Conservation (phyloP, 352 stramenopile species). For the Phytopythium sindhum region DNA sequence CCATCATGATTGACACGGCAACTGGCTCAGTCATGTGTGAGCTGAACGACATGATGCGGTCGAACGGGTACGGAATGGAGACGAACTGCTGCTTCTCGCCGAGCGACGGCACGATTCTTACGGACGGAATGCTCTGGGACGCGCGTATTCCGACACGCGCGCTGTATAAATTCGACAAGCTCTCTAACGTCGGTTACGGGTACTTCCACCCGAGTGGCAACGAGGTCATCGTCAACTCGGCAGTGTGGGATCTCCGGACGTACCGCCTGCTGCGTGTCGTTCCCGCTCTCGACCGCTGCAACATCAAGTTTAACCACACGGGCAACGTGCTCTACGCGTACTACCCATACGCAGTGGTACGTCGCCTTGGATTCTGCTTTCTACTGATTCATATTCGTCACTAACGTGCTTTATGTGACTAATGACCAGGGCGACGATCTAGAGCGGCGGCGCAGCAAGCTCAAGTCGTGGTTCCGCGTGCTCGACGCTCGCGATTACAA, state of each 20-base stretch:
- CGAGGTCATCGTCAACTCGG: conserved; percentile 87
- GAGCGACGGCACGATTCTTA: conserved; percentile 70
- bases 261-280: conserved; percentile 83
- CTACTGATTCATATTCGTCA: not conserved
- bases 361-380: conserved; percentile 14
- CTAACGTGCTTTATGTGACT: conserved; percentile 4
- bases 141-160: conserved; percentile 59
- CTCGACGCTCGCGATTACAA: conserved; percentile 79
- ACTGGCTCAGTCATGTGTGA: conserved; percentile 59
- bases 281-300: conserved; percentile 83
- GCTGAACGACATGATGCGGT: conserved; percentile 57
- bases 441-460: conserved; percentile 50
- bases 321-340: conserved; percentile 83
- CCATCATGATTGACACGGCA: conserved; percentile 66
- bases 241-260: conserved; percentile 88
- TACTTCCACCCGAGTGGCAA: conserved; percentile 87
- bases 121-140: conserved; percentile 83
- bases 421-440: conserved; percentile 48
- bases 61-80: conserved; percentile 70
- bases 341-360: conserved; percentile 62
- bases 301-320: conserved; percentile 66
- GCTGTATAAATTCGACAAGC: conserved; percentile 89
- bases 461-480: conserved; percentile 85
- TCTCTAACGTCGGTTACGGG: conserved; percentile 80
- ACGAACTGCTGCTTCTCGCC: conserved; percentile 80